Conservation (phyloP, 768 basidiomycete species). For the Lactarius tabidus region DNA sequence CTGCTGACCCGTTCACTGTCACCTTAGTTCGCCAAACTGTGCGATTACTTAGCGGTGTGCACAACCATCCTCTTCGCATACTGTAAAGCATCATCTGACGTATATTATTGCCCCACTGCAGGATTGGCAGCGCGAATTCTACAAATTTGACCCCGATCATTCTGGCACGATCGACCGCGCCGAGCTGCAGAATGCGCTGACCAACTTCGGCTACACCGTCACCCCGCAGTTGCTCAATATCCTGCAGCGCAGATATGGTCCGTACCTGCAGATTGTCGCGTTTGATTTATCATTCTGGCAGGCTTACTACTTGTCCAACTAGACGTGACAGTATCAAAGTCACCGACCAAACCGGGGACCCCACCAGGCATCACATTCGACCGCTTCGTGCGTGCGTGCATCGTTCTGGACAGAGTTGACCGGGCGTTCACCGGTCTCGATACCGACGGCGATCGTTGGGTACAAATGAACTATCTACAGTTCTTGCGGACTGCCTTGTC, state of each 20-base stretch:
- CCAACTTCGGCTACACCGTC: conserved; percentile 74
- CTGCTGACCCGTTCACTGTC: conserved; percentile 10
- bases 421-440: conserved; percentile 68
- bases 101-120: conserved; percentile 27
- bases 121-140: conserved; percentile 85
- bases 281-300: no score
- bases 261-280: conserved; percentile 23
- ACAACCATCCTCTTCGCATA: neutral
- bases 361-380: conserved; percentile 71
- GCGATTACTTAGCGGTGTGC: conserved; percentile 71
- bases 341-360: conserved; percentile 30
- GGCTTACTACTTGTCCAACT: neutral
- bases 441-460: conserved; percentile 57
- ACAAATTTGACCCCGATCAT: conserved; percentile 75
- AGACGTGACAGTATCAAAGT: conserved; percentile 45
- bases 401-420: conserved; percentile 71
- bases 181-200: conserved; percentile 66
- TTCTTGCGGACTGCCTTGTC: conserved; percentile 66
- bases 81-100: neutral
- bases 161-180: conserved; percentile 71
- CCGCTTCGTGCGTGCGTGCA: conserved; percentile 82
- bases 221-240: conserved; percentile 60
- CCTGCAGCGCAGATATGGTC: conserved; percentile 81
- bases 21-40: conserved; percentile 61
- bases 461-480: conserved; percentile 67